Evolutionary conservation across 139 green algal genomes (phyloP).

Genomic region (Micromonas pusilla): DNA sequence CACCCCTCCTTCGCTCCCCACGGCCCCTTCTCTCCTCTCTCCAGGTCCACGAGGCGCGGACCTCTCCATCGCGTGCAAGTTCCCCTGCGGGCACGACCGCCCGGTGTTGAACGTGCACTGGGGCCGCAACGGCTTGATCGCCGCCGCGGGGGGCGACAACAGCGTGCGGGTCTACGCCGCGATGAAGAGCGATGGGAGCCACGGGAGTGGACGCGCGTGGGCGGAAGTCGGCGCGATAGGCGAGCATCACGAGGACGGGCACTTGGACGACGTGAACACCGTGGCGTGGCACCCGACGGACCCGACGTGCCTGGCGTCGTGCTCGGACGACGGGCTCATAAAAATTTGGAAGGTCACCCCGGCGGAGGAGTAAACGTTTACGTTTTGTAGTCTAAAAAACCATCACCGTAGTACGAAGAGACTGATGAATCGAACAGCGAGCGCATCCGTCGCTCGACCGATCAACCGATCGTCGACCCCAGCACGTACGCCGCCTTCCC

Average conservation of each 20-base stretch:
- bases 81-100: constrained; percentile 13
- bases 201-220: not conserved
- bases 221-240: not conserved
- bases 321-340: constrained; percentile 6
- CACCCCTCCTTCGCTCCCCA: no score
- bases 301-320: not conserved
- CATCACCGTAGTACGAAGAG: no score
- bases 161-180: not conserved
- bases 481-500: no score
- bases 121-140: not conserved
- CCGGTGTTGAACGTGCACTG: not conserved
- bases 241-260: no score
- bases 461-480: no score
- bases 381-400: no score
- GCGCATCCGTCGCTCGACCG: no score
- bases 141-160: constrained; percentile 9
- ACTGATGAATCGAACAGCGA: no score
- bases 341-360: not conserved
- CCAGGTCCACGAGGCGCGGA: no score
- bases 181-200: no score
- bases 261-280: constrained; percentile 20
- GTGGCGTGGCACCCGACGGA: constrained; percentile 6
- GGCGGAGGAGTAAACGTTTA: not conserved
- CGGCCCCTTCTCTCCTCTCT: no score
- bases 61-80: not conserved